Conservation (phyloP, 805 yeast species). For the Schizosaccharomyces lindneri region DNA sequence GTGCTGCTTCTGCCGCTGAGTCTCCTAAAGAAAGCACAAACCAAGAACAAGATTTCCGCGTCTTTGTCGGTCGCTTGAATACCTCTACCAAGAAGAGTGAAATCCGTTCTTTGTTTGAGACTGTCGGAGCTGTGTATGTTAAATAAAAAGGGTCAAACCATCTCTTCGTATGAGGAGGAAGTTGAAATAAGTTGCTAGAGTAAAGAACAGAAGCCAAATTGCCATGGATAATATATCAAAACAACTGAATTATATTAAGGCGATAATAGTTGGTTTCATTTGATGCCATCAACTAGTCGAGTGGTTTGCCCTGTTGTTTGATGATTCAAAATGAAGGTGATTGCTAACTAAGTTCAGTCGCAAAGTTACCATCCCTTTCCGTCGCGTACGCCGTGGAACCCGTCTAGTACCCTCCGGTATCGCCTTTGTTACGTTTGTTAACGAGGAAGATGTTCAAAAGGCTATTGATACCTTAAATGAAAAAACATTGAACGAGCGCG, state of each 20-base stretch:
- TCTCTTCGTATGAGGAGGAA: no score
- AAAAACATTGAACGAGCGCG: conserved; percentile 15
- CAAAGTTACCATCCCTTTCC: conserved; percentile 30
- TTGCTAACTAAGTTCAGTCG: conserved; percentile 17
- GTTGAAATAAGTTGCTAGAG: no score
- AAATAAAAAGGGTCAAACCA: not conserved
- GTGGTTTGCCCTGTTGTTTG: conserved; percentile 1
- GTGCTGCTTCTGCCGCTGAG: not conserved
- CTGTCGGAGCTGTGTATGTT: not conserved
- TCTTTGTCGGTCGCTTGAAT: not conserved
- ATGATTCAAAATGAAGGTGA: conserved; percentile 2
- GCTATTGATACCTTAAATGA: conserved; percentile 20
- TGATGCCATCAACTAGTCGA: conserved; percentile 3
- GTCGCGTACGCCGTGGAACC: conserved; percentile 19
- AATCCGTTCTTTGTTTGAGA: not conserved
- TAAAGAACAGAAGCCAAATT: no score
- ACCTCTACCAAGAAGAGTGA: not conserved
- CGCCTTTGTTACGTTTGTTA: conserved; percentile 26
- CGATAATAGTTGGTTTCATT: not conserved
- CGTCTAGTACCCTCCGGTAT: conserved; percentile 25
- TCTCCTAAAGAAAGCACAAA: not conserved
- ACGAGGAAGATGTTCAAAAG: conserved; percentile 19
- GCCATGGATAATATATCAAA: no score
- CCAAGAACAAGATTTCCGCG: not conserved
- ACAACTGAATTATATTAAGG: no score